Percentiles rank a stretch among this genome's conserved stretches.
Evolutionary conservation across 2,329 filamentous ascomycete genomes (phyloP).

Genomic region (Colletotrichum plurivorum): DNA sequence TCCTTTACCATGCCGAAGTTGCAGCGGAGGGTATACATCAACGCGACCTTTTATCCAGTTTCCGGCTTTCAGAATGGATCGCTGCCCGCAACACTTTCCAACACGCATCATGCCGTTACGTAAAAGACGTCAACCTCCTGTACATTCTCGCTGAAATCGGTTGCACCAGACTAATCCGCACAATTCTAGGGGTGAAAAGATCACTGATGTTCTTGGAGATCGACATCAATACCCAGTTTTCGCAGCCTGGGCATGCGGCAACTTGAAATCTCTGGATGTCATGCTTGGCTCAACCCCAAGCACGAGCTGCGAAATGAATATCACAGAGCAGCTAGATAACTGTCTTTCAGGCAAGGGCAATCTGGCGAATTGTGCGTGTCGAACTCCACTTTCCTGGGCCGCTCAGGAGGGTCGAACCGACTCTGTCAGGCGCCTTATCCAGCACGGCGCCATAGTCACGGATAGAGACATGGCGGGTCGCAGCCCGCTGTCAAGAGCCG

Average conservation of each 20-base stretch:
- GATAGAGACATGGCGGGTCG: background rate
- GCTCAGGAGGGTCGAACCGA: background rate
- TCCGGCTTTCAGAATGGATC: slow-evolving; percentile 49
- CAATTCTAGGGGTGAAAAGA: slow-evolving; percentile 12
- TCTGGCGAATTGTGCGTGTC: background rate
- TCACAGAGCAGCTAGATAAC: background rate
- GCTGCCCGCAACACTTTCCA: slow-evolving; percentile 49
- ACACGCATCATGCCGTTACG: slow-evolving; percentile 45
- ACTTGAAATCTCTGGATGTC: no score
- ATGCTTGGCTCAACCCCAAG: background rate
- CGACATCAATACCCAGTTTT: background rate
- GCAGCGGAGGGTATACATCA: slow-evolving; percentile 49
- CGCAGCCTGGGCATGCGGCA: background rate
- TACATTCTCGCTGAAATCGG: slow-evolving; percentile 54
- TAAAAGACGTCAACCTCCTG: slow-evolving; percentile 43
- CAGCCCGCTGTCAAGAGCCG: background rate
- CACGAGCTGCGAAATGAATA: background rate
- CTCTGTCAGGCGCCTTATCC: no score
- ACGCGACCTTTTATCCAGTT: slow-evolving; percentile 48
- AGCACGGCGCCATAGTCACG: background rate
- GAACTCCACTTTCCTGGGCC: slow-evolving; percentile 1
- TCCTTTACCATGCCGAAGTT: slow-evolving; percentile 57
- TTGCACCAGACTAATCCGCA: slow-evolving; percentile 47
- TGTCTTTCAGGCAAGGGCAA: background rate
- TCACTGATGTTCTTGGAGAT: slow-evolving; percentile 2